Evolutionary conservation across 2,329 filamentous ascomycete species (phyloP).

Genomic region (Sarocladiaceae sp.): DNA sequence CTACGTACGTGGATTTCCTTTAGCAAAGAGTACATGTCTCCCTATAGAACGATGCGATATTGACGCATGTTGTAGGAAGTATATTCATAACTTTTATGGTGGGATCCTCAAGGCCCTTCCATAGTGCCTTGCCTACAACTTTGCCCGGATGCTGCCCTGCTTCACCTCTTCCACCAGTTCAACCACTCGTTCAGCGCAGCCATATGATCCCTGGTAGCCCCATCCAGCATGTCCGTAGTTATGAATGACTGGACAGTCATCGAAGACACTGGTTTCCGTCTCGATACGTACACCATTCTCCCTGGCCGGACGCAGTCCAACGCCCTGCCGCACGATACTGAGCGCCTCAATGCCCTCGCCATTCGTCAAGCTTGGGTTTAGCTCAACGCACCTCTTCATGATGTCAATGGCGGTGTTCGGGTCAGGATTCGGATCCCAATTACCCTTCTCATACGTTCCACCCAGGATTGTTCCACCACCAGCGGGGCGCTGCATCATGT

Average conservation of each 20-base stretch:
- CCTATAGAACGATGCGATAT: too few relatives aligned
- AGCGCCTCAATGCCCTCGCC: slow-evolving; percentile 69
- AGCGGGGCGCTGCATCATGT: slow-evolving; percentile 77
- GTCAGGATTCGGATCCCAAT: slow-evolving; percentile 77
- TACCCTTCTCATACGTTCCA: slow-evolving; percentile 76
- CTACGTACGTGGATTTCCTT: too few relatives aligned
- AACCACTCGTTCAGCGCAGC: slow-evolving; percentile 63
- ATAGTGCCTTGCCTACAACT: too few relatives aligned
- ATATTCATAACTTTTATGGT: too few relatives aligned
- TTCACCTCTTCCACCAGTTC: slow-evolving; percentile 66
- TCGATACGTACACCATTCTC: slow-evolving; percentile 72
- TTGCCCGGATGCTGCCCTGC: too few relatives aligned
- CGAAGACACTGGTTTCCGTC: slow-evolving; percentile 41
- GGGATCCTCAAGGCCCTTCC: too few relatives aligned
- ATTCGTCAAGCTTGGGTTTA: slow-evolving; percentile 58
- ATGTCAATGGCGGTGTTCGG: slow-evolving; percentile 76
- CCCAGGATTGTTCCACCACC: slow-evolving; percentile 82
- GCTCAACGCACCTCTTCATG: slow-evolving; percentile 72
- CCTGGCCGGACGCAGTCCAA: slow-evolving; percentile 74
- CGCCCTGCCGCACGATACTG: slow-evolving; percentile 74
- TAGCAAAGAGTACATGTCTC: too few relatives aligned
- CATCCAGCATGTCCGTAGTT: slow-evolving; percentile 78
- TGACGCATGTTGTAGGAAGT: too few relatives aligned
- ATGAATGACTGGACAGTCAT: slow-evolving; percentile 65
- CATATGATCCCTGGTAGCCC: slow-evolving; percentile 69